These are phyloP conservation scores for Daldinia decipiens DNA, from an alignment of 495 filamentous ascomycete genomes.

Conservation along the genomic window DNA sequence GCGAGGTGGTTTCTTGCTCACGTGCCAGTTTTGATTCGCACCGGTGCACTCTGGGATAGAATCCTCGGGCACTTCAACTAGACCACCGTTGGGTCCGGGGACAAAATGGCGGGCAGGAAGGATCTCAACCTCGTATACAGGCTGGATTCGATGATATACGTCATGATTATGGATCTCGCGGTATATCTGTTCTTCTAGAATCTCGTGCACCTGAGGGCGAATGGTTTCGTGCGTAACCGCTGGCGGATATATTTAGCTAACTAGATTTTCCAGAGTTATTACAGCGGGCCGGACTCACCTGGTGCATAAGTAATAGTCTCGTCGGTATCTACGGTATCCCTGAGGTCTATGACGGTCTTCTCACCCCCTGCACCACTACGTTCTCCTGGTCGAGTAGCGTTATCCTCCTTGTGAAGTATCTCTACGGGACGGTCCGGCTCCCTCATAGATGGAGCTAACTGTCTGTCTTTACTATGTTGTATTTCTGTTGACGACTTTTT, in stretches of 20 bases:
- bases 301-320: slow-evolving; percentile 45
- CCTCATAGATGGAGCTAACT: neutral
- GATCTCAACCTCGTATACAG: slow-evolving; percentile 60
- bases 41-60: slow-evolving; percentile 17
- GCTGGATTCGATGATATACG: slow-evolving; percentile 62
- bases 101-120: slow-evolving; percentile 43
- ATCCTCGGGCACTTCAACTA: slow-evolving; percentile 17
- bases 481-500: neutral
- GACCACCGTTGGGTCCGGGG: neutral
- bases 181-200: slow-evolving; percentile 61
- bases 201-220: slow-evolving; percentile 55
- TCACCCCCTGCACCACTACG: neutral
- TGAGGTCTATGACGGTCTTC: neutral
- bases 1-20: neutral
- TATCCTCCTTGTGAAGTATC: neutral
- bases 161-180: slow-evolving; percentile 68
- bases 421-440: neutral
- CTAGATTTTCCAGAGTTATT: neutral
- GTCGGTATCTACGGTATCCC: slow-evolving; percentile 23
- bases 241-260: slow-evolving; percentile 34
- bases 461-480: neutral
- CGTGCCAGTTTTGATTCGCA: slow-evolving; percentile 18
- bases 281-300: slow-evolving; percentile 29
- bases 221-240: slow-evolving; percentile 66
- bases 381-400: neutral